Evolutionary conservation across 768 basidiomycete genomes (phyloP), one percentile per base, ranked within the genome.

Genomic region (Leucosporidium yakuticum): DNA sequence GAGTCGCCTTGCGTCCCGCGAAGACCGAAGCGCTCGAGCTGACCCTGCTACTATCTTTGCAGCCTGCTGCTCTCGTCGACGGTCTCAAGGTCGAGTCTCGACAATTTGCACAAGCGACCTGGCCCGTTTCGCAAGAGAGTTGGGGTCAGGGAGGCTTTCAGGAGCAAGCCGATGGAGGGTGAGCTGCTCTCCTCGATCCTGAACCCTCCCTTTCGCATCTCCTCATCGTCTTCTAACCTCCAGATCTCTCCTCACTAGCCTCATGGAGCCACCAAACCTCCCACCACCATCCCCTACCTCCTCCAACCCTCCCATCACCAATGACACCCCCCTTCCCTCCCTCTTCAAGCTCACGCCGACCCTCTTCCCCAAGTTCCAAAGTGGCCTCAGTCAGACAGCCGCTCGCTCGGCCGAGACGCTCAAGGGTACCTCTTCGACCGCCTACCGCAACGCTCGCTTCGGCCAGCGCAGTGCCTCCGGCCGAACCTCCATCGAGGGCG

Each of bases 391-490:
- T 17, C 57, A 54, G 15, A 27, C 63, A 14, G 62, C 63, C 5
- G 48, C 50, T 7, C 54, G 53, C 1, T 31, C 67, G 8, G 47
- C 36, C 20, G 67, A 68, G 20, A 48, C 56, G 1, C 50, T 51
- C 27, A 63, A 58, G 29, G 59, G 59, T 12, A 60, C 39, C 19
- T 21, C 44, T 4, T 60, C 59, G 44, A 29, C 36, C 39, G 59
- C 59, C 39, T 60, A 60, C 27, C 59, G 59, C 39, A 60, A 60
- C 36, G 59, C 59, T 14, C 59, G 59, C 59, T 60, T 60, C 19
- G 59, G 59, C 39, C 39, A 44, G 19, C 55, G 55, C 1, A 29
- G n/a, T 15, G 14, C 39, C 39, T 44, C 39, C 14, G 39, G 39
- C 14, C 39, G 39, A 44, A 44, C 39, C 39, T 44, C 39, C 39